phyloP scores from a whole-genome alignment of 1,284 basidiomycete genomes.

The Cystobasidium slooffiae region DNA sequence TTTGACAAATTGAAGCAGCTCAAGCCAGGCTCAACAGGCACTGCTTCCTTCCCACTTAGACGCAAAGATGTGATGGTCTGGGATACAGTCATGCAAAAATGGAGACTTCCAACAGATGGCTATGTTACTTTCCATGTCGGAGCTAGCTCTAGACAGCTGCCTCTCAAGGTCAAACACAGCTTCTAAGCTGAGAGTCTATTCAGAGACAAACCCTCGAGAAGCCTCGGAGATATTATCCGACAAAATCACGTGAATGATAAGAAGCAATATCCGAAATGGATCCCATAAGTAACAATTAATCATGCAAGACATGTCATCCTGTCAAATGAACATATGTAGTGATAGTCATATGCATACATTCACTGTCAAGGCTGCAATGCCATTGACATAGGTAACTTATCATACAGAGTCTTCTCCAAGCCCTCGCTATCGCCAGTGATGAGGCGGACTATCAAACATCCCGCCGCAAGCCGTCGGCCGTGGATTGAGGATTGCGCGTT shows the following conservation, averaged over 20 bases:
- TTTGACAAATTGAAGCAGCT: constrained; percentile 49
- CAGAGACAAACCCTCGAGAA: too few species aligned
- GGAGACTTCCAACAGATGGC: constrained; percentile 57
- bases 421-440: too few species aligned
- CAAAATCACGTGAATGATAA: too few species aligned
- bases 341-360: too few species aligned
- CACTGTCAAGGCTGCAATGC: too few species aligned
- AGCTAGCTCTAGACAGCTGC: constrained; percentile 55
- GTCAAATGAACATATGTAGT: too few species aligned
- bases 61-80: constrained; percentile 60
- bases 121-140: constrained; percentile 56
- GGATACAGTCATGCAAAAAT: constrained; percentile 57
- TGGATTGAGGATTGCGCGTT: not conserved
- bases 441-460: not conserved
- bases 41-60: constrained; percentile 51
- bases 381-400: too few species aligned
- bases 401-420: too few species aligned
- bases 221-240: too few species aligned
- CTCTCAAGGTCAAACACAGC: constrained; percentile 48
- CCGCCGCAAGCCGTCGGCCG: constrained; percentile 1
- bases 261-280: too few species aligned
- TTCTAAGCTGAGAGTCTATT: constrained; percentile 10
- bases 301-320: too few species aligned
- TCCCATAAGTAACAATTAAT: too few species aligned
- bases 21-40: constrained; percentile 53